Base-by-base conservation (phyloP, 2,329 filamentous ascomycete genomes). In the Drechslerella coelobrocha region DNA sequence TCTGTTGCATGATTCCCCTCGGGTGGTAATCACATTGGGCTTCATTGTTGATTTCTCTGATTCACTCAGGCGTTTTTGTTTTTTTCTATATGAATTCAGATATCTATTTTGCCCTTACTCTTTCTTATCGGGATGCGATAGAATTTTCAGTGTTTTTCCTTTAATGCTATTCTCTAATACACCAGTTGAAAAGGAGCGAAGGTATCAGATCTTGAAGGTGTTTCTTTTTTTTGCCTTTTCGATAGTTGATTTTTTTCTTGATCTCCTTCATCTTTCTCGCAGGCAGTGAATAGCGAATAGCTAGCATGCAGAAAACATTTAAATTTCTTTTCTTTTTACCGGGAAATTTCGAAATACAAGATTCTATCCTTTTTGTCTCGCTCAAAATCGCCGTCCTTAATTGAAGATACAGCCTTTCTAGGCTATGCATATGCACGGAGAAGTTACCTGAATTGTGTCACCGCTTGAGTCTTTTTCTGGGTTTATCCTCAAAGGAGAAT, bases 131-230 rank as follows among this genome's bases (percentile, higher is more conserved):
- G 57, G 50, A 72, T 65, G 68, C 68, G 72, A 75, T 61, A 66
- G 69, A 63, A 61, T 66, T 31, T 62, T 61, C 68, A 72, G 57
- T 68, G 57, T 47, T 48, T 68, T 26, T 60, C 62, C 66, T 27
- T 66, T 57, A 47, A 61, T 61, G 54, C 50, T 52, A 68, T 43
- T 55, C 45, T 61, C 62, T 63, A 47, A 71, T 72, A 65, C 66
- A 73, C 54, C 61, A 65, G 65, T 55, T 55, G 52, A 66, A 63
- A 51, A 73, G 73, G 72, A 72, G 54, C 73, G 72, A 69, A 61
- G 68, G 45, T 68, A 39, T 10, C 34, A n/a, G 34, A 39, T 39
- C 34, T 39, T 39, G 4, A 12, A 12, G 34, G 39, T 51, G 21
- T 55, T 61, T 43, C 39, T 55, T 56, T 61, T 51, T 43, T 51